Evolutionary conservation across 805 yeast genomes (phyloP).

Genomic region (Cyberlindnera galapagoensis): DNA sequence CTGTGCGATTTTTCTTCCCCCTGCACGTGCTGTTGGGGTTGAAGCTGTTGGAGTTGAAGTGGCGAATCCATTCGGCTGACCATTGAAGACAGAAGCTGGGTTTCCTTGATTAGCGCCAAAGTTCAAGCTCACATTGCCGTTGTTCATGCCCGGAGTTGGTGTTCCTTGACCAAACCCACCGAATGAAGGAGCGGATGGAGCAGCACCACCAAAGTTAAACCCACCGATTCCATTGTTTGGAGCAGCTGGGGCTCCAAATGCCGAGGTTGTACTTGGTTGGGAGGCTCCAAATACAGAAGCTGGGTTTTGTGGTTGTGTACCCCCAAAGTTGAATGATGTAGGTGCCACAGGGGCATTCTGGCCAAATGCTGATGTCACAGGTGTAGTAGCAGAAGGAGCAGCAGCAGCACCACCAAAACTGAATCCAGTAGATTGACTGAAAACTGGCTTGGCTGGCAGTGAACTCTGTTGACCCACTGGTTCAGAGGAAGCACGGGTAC

Average conservation of each 20-base stretch:
- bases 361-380: constrained; percentile 10
- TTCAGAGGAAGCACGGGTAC: too few species aligned
- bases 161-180: constrained; percentile 14
- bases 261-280: constrained; percentile 8
- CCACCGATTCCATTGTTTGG: constrained; percentile 6
- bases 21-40: constrained; percentile 14
- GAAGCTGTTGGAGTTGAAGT: constrained; percentile 11
- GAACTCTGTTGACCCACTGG: too few species aligned
- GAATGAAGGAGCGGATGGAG: constrained; percentile 4
- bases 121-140: too few species aligned
- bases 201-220: constrained; percentile 13
- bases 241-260: constrained; percentile 11
- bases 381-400: constrained; percentile 9
- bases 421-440: constrained; percentile 7
- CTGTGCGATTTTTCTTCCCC: constrained; percentile 23
- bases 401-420: constrained; percentile 15
- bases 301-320: constrained; percentile 17
- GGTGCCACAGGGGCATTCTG: constrained; percentile 4
- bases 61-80: constrained; percentile 5
- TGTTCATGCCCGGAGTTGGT: too few species aligned
- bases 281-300: constrained; percentile 14
- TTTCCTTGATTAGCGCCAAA: too few species aligned
- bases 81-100: too few species aligned
- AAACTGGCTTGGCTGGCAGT: constrained; percentile 4
- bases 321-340: constrained; percentile 16